Evolutionary conservation across 2,329 filamentous ascomycete genomes (phyloP).

Genomic region (Colletotrichum chlorophyti): DNA sequence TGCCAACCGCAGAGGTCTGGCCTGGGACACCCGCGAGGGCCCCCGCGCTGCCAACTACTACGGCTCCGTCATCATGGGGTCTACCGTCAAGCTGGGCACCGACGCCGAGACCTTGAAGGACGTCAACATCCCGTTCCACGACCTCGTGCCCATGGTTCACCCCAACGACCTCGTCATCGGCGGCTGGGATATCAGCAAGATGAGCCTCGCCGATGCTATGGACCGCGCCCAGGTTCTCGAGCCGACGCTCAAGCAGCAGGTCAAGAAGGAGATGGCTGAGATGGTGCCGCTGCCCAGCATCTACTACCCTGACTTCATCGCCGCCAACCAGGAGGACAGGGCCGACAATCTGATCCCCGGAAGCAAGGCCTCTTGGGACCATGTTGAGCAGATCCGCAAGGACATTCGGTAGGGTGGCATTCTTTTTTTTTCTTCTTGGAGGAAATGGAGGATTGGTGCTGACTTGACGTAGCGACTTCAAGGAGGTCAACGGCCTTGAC

Average conservation of each 20-base stretch:
- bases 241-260: conserved; percentile 87
- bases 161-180: conserved; percentile 95
- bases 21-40: conserved; percentile 95
- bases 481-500: conserved; percentile 82
- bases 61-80: conserved; percentile 95
- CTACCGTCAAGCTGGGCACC: conserved; percentile 94
- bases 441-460: not conserved
- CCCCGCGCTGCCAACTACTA: conserved; percentile 92
- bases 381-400: conserved; percentile 91
- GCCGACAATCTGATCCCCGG: conserved; percentile 90
- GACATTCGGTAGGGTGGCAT: conserved; percentile 68
- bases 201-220: conserved; percentile 92
- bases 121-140: conserved; percentile 95
- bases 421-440: not conserved
- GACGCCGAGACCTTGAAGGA: conserved; percentile 85
- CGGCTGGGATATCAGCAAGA: conserved; percentile 94
- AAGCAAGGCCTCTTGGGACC: conserved; percentile 81
- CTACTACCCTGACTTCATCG: conserved; percentile 99
- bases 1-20: conserved; percentile 85
- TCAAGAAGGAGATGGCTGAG: conserved; percentile 90
- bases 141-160: conserved; percentile 94
- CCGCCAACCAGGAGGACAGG: conserved; percentile 95
- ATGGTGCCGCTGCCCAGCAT: conserved; percentile 92
- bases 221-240: conserved; percentile 95
- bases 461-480: conserved; percentile 74